Base-by-base conservation (phyloP, 139 green algal genomes). In the Tetraselmis striata region DNA sequence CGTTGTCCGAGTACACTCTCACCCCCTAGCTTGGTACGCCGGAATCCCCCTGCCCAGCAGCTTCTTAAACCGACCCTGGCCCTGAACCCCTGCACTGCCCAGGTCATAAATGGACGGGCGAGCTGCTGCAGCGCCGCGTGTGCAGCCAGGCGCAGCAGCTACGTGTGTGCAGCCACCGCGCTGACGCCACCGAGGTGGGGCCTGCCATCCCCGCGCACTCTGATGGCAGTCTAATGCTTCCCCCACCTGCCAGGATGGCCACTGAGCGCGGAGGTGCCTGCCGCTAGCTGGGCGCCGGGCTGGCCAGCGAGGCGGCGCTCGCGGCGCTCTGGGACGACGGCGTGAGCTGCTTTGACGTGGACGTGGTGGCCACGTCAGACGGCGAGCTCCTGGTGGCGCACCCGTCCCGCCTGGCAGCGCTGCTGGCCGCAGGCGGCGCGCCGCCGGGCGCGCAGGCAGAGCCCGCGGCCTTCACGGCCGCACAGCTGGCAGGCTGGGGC, bases 291-390 rank as follows among this genome's bases (percentile, higher is more conserved):
- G 0, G 31, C 0, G 67, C 26, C 27, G 26, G 67, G n/a, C 32
- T 0, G n/a, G 31, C 29, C 1, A 28, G 5, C 32, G 45, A 27
- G 26, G 28, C 58, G 5, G 79, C 79, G 0, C 86, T 82, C 75
- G 26, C 67, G 23, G 80, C 45, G 25, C 82, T 88, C 1, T 81
- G 59, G 30, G 82, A 86, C 28, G 31, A 30, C 24, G 82, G 82
- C 11, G 76, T 88, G 11, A 59, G 29, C 2, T 88, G 85, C 82
- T 88, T 78, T 58, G 85, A 88, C 81, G 82, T 86, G 1, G 85
- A 88, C 58, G 78, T 88, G 29, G 28, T 86, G 24, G 32, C 28
- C 18, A 88, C 82, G 1, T 25, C n/a, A 1, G 85, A 88, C 75
- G 75, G 79, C 1, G 29, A 80, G 26, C 82, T 88, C 45, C 79